Evolutionary conservation across 1,284 basidiomycete species (phyloP).

Genomic region (Veloboletus limbatus): DNA sequence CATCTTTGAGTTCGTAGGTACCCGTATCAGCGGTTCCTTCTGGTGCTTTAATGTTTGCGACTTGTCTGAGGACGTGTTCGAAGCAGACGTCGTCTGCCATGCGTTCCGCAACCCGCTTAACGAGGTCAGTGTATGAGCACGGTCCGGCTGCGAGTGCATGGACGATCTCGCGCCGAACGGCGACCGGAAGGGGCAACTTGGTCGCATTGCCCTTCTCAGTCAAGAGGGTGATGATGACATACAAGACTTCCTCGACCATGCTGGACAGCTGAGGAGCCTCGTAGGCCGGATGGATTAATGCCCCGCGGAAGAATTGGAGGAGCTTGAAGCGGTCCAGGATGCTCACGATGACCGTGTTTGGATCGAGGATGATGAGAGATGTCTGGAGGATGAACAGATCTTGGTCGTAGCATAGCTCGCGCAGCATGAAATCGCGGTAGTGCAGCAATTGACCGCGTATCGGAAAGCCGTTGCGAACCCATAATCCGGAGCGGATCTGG

Average conservation of each 20-base stretch:
- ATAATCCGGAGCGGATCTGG: slow-evolving; percentile 92
- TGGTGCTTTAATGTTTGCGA: slow-evolving; percentile 83
- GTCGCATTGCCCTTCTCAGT: slow-evolving; percentile 81
- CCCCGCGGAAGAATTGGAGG: slow-evolving; percentile 74
- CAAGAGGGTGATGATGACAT: slow-evolving; percentile 84
- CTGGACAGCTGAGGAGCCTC: slow-evolving; percentile 72
- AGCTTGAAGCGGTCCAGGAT: slow-evolving; percentile 91
- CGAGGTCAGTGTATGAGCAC: slow-evolving; percentile 88
- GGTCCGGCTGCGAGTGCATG: slow-evolving; percentile 90
- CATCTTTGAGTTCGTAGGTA: slow-evolving; percentile 84
- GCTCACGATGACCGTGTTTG: slow-evolving; percentile 77
- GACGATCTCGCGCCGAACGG: slow-evolving; percentile 83
- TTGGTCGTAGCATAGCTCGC: slow-evolving; percentile 96
- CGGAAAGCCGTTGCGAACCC: slow-evolving; percentile 97
- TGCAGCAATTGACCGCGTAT: slow-evolving; percentile 96
- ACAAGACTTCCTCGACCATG: slow-evolving; percentile 92
- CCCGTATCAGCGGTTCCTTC: slow-evolving; percentile 79
- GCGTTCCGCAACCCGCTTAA: slow-evolving; percentile 88
- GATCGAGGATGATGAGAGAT: slow-evolving; percentile 77
- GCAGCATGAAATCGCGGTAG: slow-evolving; percentile 94
- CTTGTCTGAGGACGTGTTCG: slow-evolving; percentile 75
- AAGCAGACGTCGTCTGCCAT: slow-evolving; percentile 86
- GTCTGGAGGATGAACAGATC: slow-evolving; percentile 92
- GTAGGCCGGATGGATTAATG: slow-evolving; percentile 54
- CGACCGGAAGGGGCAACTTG: slow-evolving; percentile 62